Conservation (phyloP, 768 basidiomycete genomes). For the Amanita molliuscula region DNA sequence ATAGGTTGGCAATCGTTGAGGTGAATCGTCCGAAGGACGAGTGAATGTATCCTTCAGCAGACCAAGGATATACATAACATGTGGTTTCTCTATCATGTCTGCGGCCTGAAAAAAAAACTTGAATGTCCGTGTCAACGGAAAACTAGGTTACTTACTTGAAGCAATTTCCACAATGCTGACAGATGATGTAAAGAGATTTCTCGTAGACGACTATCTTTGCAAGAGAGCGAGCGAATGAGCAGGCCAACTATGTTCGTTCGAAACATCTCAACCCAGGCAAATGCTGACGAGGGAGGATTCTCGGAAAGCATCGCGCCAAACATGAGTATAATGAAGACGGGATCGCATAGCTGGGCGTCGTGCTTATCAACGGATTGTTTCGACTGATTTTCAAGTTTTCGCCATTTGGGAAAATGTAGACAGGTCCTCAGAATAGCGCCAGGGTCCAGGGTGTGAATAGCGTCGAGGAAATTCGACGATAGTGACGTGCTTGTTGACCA, state of each 20-base stretch:
- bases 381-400: slow-evolving; percentile 32
- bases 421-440: slow-evolving; percentile 59
- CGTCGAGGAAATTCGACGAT: slow-evolving; percentile 46
- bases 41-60: slow-evolving; percentile 51
- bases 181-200: slow-evolving; percentile 52
- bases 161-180: slow-evolving; percentile 42
- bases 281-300: slow-evolving; percentile 41
- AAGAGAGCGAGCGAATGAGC: slow-evolving; percentile 62
- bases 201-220: slow-evolving; percentile 50
- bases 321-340: slow-evolving; percentile 63
- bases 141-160: slow-evolving; percentile 43
- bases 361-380: slow-evolving; percentile 15
- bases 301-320: slow-evolving; percentile 56
- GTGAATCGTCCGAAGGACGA: slow-evolving; percentile 25
- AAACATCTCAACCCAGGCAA: slow-evolving; percentile 83
- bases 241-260: slow-evolving; percentile 71
- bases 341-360: slow-evolving; percentile 59
- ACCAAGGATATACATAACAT: slow-evolving; percentile 62
- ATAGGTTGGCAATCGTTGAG: slow-evolving; percentile 62
- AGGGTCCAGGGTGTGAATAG: slow-evolving; percentile 63
- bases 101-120: slow-evolving; percentile 31
- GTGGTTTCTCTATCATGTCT: slow-evolving; percentile 69
- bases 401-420: slow-evolving; percentile 59
- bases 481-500: slow-evolving; percentile 50
- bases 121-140: neutral